These are phyloP conservation scores for Ilyonectria robusta DNA, from an alignment of 2,329 filamentous ascomycete species.

Conservation along the genomic window DNA sequence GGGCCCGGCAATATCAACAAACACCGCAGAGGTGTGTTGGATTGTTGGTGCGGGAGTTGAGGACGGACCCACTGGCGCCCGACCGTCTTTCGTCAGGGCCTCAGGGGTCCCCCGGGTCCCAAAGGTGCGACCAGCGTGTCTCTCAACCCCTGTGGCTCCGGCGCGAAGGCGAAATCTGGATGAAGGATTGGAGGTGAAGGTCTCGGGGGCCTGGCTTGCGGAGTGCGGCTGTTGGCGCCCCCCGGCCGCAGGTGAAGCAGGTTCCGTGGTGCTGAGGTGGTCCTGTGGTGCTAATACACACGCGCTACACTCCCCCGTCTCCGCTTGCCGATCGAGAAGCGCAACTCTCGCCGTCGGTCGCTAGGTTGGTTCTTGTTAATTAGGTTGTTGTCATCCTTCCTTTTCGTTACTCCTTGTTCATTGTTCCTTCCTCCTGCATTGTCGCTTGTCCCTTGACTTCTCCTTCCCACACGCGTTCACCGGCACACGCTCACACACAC, in stretches of 20 bases:
- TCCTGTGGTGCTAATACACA: constrained; percentile 27
- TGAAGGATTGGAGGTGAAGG: neutral
- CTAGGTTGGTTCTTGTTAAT: constrained; percentile 5
- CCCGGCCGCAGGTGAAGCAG: neutral
- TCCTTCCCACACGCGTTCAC: constrained; percentile 5
- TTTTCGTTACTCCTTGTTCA: neutral
- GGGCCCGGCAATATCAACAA: constrained; percentile 25
- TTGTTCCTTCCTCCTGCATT: constrained; percentile 24
- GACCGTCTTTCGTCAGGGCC: neutral
- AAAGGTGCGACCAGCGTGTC: neutral
- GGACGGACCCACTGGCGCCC: constrained; percentile 5
- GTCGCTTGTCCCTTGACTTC: constrained; percentile 29
- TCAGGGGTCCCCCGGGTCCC: constrained; percentile 1
- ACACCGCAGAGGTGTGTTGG: constrained; percentile 16
- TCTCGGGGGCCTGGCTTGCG: neutral
- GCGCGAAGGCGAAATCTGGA: neutral
- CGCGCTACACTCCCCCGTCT: constrained; percentile 40
- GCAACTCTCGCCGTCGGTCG: constrained; percentile 35
- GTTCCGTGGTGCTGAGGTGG: constrained; percentile 25
- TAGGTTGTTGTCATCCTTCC: constrained; percentile 6
- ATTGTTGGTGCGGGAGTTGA: neutral
- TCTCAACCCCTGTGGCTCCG: neutral
- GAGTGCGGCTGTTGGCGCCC: neutral
- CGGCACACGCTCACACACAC: neutral
- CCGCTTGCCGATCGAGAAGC: constrained; percentile 44